Percentiles rank a stretch among this genome's conserved stretches.
These are phyloP conservation scores for Penicillium glabrum DNA, from an alignment of 2,329 filamentous ascomycete genomes.

Conservation along the genomic window DNA sequence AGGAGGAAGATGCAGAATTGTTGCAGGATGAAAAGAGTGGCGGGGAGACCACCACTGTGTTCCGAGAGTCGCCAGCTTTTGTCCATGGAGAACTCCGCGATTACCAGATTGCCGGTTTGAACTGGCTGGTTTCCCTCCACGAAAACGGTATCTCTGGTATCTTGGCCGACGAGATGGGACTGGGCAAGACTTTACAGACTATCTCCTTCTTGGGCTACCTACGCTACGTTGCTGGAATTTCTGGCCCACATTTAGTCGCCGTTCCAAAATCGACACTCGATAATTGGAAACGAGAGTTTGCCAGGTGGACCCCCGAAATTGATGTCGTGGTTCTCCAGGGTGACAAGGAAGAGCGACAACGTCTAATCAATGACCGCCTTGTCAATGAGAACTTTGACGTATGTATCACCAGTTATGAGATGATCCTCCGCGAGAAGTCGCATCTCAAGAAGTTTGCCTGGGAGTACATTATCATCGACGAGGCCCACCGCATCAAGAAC, in stretches of 20 bases:
- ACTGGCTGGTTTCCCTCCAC: slow-evolving; percentile 96
- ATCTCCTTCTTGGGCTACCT: slow-evolving; percentile 96
- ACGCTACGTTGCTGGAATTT: slow-evolving; percentile 84
- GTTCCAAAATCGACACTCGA: slow-evolving; percentile 97
- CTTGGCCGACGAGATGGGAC: slow-evolving; percentile 95
- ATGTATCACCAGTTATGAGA: slow-evolving; percentile 97
- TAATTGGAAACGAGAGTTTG: slow-evolving; percentile 97
- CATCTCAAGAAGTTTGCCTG: slow-evolving; percentile 97
- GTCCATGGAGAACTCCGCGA: slow-evolving; percentile 89
- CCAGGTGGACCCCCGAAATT: slow-evolving; percentile 91
- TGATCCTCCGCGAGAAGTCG: slow-evolving; percentile 93
- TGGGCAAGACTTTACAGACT: slow-evolving; percentile 96
- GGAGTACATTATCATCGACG: slow-evolving; percentile 99
- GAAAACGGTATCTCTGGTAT: slow-evolving; percentile 99
- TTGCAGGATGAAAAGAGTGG: slow-evolving; percentile 84
- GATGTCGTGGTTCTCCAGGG: slow-evolving; percentile 93
- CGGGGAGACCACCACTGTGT: slow-evolving; percentile 81
- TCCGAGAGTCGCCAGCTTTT: slow-evolving; percentile 90
- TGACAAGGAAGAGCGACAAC: slow-evolving; percentile 86
- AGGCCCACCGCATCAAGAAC: slow-evolving; percentile 98
- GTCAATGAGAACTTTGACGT: slow-evolving; percentile 95
- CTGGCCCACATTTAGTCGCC: slow-evolving; percentile 83
- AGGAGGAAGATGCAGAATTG: slow-evolving; percentile 93
- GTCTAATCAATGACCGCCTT: slow-evolving; percentile 86
- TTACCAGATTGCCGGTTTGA: slow-evolving; percentile 92